These are phyloP conservation scores for Sporobolomyces pararoseus DNA, from an alignment of 768 basidiomycete genomes.

Conservation along the genomic window DNA sequence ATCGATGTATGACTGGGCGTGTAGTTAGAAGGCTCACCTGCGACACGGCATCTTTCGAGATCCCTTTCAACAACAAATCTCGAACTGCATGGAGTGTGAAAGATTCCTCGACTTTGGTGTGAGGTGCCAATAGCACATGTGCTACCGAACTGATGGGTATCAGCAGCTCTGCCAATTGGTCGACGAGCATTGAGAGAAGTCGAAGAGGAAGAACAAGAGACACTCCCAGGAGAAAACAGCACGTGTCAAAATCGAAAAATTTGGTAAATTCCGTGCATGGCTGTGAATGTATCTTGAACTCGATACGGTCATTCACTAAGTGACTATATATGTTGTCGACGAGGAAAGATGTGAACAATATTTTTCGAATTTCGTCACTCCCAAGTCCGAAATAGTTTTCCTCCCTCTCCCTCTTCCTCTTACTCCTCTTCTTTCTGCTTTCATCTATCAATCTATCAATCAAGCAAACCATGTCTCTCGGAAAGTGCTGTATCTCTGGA, in stretches of 20 bases:
- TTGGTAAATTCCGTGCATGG: no score
- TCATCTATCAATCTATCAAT: neutral
- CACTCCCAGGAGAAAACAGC: no score
- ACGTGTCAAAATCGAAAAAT: no score
- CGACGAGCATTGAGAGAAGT: neutral
- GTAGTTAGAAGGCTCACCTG: conserved; percentile 7
- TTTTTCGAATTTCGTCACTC: no score
- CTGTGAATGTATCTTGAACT: no score
- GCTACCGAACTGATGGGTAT: conserved; percentile 38
- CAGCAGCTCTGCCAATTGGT: conserved; percentile 6
- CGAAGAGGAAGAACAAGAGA: neutral
- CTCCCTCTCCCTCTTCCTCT: conserved; percentile 1
- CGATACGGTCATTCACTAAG: no score
- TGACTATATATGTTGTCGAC: no score
- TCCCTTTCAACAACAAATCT: conserved; percentile 79
- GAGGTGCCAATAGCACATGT: conserved; percentile 68
- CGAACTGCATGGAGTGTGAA: conserved; percentile 90
- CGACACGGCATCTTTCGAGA: conserved; percentile 27
- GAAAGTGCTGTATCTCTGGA: conserved; percentile 27
- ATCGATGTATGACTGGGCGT: rapidly evolving
- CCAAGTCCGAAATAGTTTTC: no score
- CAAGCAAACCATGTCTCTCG: conserved; percentile 24
- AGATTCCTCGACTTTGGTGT: conserved; percentile 95
- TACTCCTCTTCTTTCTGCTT: neutral
- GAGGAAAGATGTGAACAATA: no score